Base-by-base conservation (phyloP, 148 eudicot genomes). In the Diospyros kaki region DNA sequence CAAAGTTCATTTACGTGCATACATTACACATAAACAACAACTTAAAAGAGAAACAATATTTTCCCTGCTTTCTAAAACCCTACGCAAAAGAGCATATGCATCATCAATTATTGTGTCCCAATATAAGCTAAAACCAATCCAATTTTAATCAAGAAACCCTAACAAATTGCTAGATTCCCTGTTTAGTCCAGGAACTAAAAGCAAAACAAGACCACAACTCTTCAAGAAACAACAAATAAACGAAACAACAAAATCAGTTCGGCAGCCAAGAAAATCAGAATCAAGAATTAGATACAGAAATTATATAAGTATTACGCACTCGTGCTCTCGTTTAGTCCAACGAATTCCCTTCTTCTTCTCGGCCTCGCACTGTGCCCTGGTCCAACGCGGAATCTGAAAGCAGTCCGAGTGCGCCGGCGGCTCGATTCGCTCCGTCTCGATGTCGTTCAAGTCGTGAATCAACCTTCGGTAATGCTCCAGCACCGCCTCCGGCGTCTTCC, bases 321-420 rank as follows among this genome's bases (percentile, higher is more conserved):
- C 81, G 78, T 88, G 92, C 64, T 88, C 92, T 48, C 86, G 88
- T 70, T 88, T 87, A 2, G 91, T 86, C 91, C 91, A 88, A 0
- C 89, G 89, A 0, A 85, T 88, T 1, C 92, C 92, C 56, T 86
- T 89, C 81, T 75, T 85, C 78, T 81, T 73, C 68, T 80, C 88
- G 13, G 18, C 81, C 38, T 84, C 88, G 40, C 65, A 40, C 42
- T 72, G 14, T 54, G 54, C 50, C 72, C 73, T 4, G n/a, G 54
- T n/a, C n/a, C n/a, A n/a, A n/a, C n/a, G n/a, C 7, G 64, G 65
- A 28, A 28, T 28, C 14, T 51, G 50, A 48, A 46, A 72, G 2
- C 61, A 75, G 50, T 86, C 92, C 1, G 81, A 15, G 63, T 88
- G 86, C 59, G 61, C 45, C 55, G 88, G 92, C 52, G 81, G 72